phyloP scores from a whole-genome alignment of 257 asterid species.

The Echium plantagineum region DNA sequence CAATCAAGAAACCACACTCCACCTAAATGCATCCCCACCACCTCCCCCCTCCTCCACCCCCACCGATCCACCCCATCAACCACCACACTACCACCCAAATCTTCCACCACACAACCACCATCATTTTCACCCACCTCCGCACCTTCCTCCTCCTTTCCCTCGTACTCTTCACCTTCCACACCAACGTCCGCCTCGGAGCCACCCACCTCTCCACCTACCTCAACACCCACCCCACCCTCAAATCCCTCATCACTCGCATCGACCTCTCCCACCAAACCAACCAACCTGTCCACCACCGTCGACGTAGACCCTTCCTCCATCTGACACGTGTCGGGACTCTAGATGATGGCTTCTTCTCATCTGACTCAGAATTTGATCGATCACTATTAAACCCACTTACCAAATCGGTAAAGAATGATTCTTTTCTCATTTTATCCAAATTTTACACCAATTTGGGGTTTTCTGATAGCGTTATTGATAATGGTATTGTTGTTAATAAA shows the following conservation, averaged over 20 bases:
- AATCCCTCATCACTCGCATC: conserved; percentile 66
- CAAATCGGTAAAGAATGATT: conserved; percentile 33
- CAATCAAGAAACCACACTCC: conserved; percentile 3
- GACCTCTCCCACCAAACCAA: conserved; percentile 31
- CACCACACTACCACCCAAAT: conserved; percentile 44
- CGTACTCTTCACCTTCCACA: conserved; percentile 56
- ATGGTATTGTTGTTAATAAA: conserved; percentile 32
- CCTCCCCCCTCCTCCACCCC: conserved; percentile 23
- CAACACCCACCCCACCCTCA: conserved; percentile 61
- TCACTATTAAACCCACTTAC: conserved; percentile 51
- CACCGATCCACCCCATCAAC: conserved; percentile 17
- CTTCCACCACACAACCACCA: conserved; percentile 41
- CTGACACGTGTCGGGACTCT: conserved; percentile 81
- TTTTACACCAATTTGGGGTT: conserved; percentile 35
- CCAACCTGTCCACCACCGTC: conserved; percentile 34
- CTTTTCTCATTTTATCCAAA: conserved; percentile 31
- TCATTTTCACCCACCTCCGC: conserved; percentile 38
- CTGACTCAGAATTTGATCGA: conserved; percentile 72
- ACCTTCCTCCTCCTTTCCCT: conserved; percentile 51
- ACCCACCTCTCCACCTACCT: conserved; percentile 62
- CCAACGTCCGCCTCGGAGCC: conserved; percentile 55
- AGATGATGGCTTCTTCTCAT: conserved; percentile 85
- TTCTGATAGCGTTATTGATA: conserved; percentile 28
- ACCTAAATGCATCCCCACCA: conserved; percentile 15
- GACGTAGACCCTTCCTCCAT: conserved; percentile 77